Conservation (phyloP, 2,329 filamentous ascomycete genomes). For the Chaetomium olivaceum region DNA sequence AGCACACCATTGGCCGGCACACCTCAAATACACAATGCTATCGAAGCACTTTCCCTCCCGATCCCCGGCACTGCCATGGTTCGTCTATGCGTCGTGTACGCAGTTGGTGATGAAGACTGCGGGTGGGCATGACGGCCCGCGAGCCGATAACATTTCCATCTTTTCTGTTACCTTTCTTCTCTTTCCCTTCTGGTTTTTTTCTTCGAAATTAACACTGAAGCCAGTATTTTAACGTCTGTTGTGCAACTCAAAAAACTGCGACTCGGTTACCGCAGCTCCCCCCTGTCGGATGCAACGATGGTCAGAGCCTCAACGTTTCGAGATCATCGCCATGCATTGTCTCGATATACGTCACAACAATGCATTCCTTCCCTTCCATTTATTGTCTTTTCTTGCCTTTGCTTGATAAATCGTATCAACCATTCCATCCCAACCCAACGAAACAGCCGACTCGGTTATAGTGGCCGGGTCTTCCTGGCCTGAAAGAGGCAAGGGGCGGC, state of each 20-base stretch:
- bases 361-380: background rate
- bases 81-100: constrained; percentile 21
- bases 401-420: background rate
- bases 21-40: background rate
- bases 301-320: background rate
- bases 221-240: background rate
- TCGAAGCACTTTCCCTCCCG: background rate
- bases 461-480: constrained; percentile 27
- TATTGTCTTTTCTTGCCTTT: background rate
- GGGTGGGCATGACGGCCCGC: background rate
- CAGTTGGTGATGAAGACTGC: constrained; percentile 9
- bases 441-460: constrained; percentile 35
- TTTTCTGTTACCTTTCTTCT: background rate
- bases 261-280: background rate
- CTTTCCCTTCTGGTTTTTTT: background rate
- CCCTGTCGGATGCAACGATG: background rate
- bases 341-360: background rate
- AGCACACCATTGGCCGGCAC: background rate
- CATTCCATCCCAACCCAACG: background rate
- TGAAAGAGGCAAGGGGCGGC: constrained; percentile 30
- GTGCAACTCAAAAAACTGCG: background rate
- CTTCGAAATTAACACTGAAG: background rate
- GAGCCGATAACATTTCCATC: background rate
- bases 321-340: background rate
- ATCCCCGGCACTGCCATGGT: background rate